Evolutionary conservation across 2,329 filamentous ascomycete genomes (phyloP).

Genomic region (Xylariaceae sp.): DNA sequence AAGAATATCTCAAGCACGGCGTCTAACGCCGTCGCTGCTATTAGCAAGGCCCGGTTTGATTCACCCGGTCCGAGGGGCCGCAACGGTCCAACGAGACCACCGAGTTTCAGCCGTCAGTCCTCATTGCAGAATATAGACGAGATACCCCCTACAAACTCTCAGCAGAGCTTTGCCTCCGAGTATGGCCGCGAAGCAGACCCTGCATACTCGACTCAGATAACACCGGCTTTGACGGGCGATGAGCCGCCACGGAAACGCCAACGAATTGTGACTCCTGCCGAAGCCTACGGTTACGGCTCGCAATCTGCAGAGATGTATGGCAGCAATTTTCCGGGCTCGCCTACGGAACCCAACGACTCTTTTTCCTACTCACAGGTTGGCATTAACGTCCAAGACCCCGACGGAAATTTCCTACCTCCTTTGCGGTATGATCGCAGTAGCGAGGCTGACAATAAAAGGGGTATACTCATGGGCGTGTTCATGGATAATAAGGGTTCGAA

Average conservation of each 20-base stretch:
- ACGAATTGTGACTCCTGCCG: conserved; percentile 51
- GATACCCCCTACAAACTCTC: conserved; percentile 63
- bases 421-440: conserved; percentile 56
- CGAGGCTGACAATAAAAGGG: conserved; percentile 73
- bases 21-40: conserved; percentile 87
- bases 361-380: conserved; percentile 60
- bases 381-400: conserved; percentile 45
- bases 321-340: conserved; percentile 59
- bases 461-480: conserved; percentile 76
- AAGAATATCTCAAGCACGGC: conserved; percentile 93
- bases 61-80: conserved; percentile 69
- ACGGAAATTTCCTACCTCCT: conserved; percentile 58
- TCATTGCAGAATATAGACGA: conserved; percentile 66
- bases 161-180: conserved; percentile 76
- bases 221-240: conserved; percentile 48
- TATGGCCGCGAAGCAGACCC: conserved; percentile 69
- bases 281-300: conserved; percentile 50
- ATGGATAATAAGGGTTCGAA: conserved; percentile 61
- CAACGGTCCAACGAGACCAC: conserved; percentile 59
- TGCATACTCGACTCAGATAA: conserved; percentile 57
- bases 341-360: conserved; percentile 75
- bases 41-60: conserved; percentile 92
- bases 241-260: conserved; percentile 82
- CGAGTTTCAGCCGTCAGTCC: conserved; percentile 65
- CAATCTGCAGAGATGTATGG: conserved; percentile 45